phyloP scores from a whole-genome alignment of 106 monocot species.

The Cymbidium sinense region DNA sequence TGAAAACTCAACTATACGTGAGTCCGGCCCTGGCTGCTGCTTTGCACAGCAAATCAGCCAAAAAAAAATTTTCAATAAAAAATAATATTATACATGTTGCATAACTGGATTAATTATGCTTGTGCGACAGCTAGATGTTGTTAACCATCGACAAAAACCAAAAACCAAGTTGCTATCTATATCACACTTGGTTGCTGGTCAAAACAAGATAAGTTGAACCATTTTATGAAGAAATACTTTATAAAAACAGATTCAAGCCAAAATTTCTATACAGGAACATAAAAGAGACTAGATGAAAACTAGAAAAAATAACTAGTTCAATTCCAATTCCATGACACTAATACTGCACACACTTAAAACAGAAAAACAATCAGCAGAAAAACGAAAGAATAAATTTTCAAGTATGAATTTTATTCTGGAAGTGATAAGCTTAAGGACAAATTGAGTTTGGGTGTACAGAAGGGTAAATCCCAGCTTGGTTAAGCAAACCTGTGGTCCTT shows the following conservation, averaged over 20 bases:
- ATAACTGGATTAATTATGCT: too few relatives aligned
- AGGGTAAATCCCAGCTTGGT: too few relatives aligned
- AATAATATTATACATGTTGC: background rate
- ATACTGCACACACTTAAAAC: too few relatives aligned
- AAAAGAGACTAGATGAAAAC: background rate
- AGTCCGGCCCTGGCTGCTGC: background rate
- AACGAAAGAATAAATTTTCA: too few relatives aligned
- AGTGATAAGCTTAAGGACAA: too few relatives aligned
- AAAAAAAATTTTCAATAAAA: slow-evolving; percentile 2
- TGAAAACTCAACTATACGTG: too few relatives aligned
- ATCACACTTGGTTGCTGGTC: background rate
- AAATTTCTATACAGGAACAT: background rate
- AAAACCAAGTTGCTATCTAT: background rate
- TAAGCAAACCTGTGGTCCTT: too few relatives aligned
- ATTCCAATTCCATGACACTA: background rate
- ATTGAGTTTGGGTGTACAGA: too few relatives aligned
- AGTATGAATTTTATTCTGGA: too few relatives aligned
- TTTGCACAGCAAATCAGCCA: background rate
- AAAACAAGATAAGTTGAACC: background rate
- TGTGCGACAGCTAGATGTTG: too few relatives aligned
- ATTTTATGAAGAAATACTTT: background rate
- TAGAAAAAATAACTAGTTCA: background rate
- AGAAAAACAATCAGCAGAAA: too few relatives aligned
- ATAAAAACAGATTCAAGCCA: background rate
- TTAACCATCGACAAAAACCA: background rate